Conservation (phyloP, 2,329 filamentous ascomycete genomes). For the Talaromyces marneffei region DNA sequence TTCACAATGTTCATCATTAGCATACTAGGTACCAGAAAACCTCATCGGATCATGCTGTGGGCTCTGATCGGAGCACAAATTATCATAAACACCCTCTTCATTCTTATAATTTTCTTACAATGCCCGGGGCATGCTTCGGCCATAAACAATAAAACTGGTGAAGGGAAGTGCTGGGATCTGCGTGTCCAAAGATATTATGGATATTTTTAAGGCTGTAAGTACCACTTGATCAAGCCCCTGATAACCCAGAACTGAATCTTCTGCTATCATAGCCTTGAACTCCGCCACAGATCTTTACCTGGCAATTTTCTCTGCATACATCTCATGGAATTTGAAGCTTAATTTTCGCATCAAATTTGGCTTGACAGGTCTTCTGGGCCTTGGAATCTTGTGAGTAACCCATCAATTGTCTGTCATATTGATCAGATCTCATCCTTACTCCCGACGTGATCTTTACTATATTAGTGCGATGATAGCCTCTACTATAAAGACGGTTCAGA, state of each 20-base stretch:
- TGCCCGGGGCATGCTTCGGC: conserved; percentile 21
- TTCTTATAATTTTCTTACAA: conserved; percentile 23
- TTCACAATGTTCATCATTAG: conserved; percentile 23
- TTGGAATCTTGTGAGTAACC: conserved; percentile 21
- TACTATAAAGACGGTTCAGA: conserved; percentile 23
- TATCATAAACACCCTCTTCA: conserved; percentile 20
- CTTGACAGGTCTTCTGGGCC: conserved; percentile 24
- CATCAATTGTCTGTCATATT: not conserved
- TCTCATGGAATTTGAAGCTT: conserved; percentile 33
- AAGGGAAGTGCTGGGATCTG: conserved; percentile 19
- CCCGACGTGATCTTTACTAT: not conserved
- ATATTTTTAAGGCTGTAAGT: conserved; percentile 25
- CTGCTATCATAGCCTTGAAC: conserved; percentile 14
- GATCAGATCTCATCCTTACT: not conserved
- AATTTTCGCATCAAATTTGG: conserved; percentile 26
- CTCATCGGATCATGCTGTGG: conserved; percentile 20
- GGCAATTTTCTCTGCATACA: conserved; percentile 24
- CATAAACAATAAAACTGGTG: conserved; percentile 18
- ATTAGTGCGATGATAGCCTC: conserved; percentile 24
- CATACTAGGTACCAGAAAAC: conserved; percentile 18
- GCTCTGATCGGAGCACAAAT: conserved; percentile 19
- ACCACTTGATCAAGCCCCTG: not conserved
- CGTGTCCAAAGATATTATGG: conserved; percentile 24
- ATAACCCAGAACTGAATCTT: not conserved
- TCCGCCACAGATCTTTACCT: conserved; percentile 28